Conservation (phyloP, 169 alveolate genomes). For the Ophryocystis elektroscirrha region DNA sequence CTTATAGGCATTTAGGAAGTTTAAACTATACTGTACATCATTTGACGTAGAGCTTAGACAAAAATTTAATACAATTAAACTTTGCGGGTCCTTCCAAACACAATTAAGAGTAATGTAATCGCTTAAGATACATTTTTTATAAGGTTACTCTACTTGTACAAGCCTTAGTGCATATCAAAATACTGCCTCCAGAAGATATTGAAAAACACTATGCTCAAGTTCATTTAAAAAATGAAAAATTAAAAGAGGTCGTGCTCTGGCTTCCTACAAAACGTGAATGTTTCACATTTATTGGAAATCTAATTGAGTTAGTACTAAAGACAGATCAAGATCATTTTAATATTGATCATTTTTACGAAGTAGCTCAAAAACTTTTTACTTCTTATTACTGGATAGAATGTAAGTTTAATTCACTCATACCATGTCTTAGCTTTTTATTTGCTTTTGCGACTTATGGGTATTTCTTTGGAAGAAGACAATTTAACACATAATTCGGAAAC, state of each 20-base stretch:
- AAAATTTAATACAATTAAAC: too few species aligned
- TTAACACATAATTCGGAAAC: too few species aligned
- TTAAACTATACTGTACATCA: too few species aligned
- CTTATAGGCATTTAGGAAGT: too few species aligned
- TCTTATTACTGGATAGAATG: constrained; percentile 10
- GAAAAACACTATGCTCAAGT: constrained; percentile 15
- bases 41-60: too few species aligned
- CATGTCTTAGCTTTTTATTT: background rate
- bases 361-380: constrained; percentile 2
- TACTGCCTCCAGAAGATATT: constrained; percentile 12
- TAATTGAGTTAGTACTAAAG: constrained; percentile 3
- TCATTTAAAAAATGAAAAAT: constrained; percentile 15
- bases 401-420: background rate
- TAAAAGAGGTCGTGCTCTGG: constrained; percentile 3
- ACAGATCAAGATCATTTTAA: constrained; percentile 4
- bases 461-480: too few species aligned
- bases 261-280: background rate
- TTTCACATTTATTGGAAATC: background rate
- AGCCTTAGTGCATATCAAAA: constrained; percentile 16
- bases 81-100: too few species aligned
- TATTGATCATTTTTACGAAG: constrained; percentile 11
- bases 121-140: too few species aligned
- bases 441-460: background rate
- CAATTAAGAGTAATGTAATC: too few species aligned
- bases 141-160: constrained; percentile 22